Evolutionary conservation across 305 asterid genomes (phyloP).

Genomic region (Plantago rigida): DNA sequence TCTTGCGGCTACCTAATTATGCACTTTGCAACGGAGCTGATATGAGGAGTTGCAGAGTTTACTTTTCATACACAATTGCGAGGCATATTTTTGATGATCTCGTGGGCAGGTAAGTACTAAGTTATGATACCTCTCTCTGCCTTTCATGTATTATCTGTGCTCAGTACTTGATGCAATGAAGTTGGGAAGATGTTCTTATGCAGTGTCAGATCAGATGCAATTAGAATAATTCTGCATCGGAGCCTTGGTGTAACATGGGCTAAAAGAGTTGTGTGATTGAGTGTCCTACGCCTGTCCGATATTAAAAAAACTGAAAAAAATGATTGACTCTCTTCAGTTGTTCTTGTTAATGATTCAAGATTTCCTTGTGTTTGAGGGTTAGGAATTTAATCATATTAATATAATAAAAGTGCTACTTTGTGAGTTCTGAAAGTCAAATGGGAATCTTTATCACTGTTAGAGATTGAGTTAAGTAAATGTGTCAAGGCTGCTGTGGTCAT

Average conservation of each 20-base stretch:
- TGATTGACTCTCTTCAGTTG: neutral
- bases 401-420: neutral
- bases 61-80: conserved; percentile 44
- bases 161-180: conserved; percentile 8
- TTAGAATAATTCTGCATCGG: conserved; percentile 13
- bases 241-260: conserved; percentile 2
- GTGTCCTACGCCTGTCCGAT: neutral
- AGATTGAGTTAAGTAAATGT: no score
- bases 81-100: conserved; percentile 56
- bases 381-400: neutral
- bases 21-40: conserved; percentile 40
- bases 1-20: conserved; percentile 53
- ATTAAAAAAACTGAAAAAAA: no score
- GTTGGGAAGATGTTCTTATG: conserved; percentile 17
- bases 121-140: conserved; percentile 10
- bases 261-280: neutral
- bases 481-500: no score
- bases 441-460: no score
- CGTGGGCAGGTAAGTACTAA: conserved; percentile 52
- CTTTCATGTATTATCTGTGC: conserved; percentile 10
- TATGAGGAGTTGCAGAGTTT: conserved; percentile 27
- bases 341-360: neutral
- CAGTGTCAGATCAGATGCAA: neutral
- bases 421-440: neutral
- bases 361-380: neutral